A percentile compares a stretch with the other conserved stretches of the same genome.
These are phyloP conservation scores for Lactifluus piperatus DNA, from an alignment of 768 basidiomycete species.

Conservation along the genomic window DNA sequence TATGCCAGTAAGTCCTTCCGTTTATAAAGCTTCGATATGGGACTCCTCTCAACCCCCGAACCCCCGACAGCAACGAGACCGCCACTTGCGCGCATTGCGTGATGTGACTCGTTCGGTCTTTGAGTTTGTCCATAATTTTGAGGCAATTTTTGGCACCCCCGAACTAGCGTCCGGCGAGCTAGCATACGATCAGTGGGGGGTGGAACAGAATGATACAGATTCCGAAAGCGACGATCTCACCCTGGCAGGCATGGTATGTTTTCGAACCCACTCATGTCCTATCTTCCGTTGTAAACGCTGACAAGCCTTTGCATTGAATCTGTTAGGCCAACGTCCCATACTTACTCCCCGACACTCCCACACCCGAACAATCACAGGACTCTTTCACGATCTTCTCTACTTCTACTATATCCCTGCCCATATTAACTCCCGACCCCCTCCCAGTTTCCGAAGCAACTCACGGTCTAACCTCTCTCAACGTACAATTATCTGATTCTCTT, in stretches of 20 bases:
- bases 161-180: not conserved
- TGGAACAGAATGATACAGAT: not conserved
- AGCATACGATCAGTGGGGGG: not conserved
- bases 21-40: not conserved
- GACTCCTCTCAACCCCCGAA: not conserved
- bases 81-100: not conserved
- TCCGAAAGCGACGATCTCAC: not conserved
- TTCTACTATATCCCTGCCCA: not conserved
- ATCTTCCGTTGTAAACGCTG: slow-evolving; percentile 14
- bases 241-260: slow-evolving; percentile 8
- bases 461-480: not conserved
- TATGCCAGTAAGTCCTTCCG: slow-evolving; percentile 37
- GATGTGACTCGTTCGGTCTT: slow-evolving; percentile 5
- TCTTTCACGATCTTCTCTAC: not conserved
- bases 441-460: not conserved
- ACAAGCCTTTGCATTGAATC: slow-evolving; percentile 3
- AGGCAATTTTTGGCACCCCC: not conserved
- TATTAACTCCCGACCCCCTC: not conserved
- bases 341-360: not conserved
- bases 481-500: not conserved
- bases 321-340: not conserved
- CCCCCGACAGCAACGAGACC: slow-evolving; percentile 9
- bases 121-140: not conserved
- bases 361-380: not conserved
- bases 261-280: not conserved